Conservation (phyloP, 768 basidiomycete genomes). For the Lepiota venenata region DNA sequence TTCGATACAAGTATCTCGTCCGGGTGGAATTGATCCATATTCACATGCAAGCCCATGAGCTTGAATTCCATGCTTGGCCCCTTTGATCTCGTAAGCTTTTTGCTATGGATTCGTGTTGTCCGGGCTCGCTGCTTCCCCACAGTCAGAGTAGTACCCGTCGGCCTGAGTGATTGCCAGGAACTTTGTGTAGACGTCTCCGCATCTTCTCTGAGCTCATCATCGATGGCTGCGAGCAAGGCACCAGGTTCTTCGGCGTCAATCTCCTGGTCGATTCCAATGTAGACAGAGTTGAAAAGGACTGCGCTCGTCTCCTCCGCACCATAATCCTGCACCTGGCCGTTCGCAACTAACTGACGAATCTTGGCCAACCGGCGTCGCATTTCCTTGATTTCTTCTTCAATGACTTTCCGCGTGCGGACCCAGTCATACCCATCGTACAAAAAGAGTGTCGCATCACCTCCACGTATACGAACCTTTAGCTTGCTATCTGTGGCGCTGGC, state of each 20-base stretch:
- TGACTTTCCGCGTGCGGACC: constrained; percentile 76
- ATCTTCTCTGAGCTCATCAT: constrained; percentile 82
- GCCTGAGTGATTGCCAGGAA: constrained; percentile 87
- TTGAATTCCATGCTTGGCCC: constrained; percentile 82
- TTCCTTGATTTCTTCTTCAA: constrained; percentile 85
- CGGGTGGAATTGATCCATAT: constrained; percentile 62
- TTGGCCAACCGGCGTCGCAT: constrained; percentile 84
- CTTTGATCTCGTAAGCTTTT: constrained; percentile 67
- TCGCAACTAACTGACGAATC: constrained; percentile 89
- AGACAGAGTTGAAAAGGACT: constrained; percentile 90
- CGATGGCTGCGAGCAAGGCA: constrained; percentile 85
- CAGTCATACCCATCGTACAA: constrained; percentile 97
- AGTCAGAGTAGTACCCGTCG: constrained; percentile 30
- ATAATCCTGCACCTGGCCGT: constrained; percentile 82
- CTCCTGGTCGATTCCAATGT: constrained; percentile 85
- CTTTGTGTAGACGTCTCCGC: constrained; percentile 72
- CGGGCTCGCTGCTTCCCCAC: constrained; percentile 36
- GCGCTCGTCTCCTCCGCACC: constrained; percentile 69
- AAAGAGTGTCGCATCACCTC: constrained; percentile 63
- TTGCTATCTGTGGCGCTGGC: constrained; percentile 30
- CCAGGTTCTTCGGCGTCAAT: constrained; percentile 70
- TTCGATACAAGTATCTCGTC: constrained; percentile 58
- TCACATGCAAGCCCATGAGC: constrained; percentile 58
- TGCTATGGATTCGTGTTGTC: constrained; percentile 46
- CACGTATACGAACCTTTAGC: constrained; percentile 51